Evolutionary conservation across 108 stramenopile species (phyloP).

Genomic region (Conticribra weissflogii): DNA sequence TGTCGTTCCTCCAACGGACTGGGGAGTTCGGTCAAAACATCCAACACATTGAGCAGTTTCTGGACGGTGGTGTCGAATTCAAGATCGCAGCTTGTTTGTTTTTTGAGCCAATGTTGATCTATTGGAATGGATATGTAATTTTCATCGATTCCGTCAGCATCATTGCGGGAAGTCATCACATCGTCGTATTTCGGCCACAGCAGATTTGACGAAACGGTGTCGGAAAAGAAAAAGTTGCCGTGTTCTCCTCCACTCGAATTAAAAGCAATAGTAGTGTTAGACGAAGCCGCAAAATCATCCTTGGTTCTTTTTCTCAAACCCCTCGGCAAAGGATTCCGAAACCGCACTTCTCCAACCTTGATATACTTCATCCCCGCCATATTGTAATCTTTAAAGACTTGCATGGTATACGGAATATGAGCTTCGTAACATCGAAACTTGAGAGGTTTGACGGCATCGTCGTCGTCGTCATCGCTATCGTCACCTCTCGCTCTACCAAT

Average conservation of each 20-base stretch:
- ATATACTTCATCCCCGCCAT: conserved; percentile 84
- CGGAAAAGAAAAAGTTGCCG: conserved; percentile 27
- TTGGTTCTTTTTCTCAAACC: conserved; percentile 38
- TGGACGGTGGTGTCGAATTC: conserved; percentile 78
- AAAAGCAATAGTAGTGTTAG: background rate
- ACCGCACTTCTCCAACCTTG: conserved; percentile 60
- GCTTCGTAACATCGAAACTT: conserved; percentile 88
- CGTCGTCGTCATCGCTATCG: conserved; percentile 16
- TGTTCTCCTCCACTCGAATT: conserved; percentile 9
- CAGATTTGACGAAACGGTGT: conserved; percentile 24
- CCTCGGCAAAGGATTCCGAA: conserved; percentile 61
- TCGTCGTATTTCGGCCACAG: conserved; percentile 40
- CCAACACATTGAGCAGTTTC: conserved; percentile 67
- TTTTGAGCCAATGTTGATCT: conserved; percentile 45
- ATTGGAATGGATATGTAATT: too few species aligned
- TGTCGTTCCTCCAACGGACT: conserved; percentile 56
- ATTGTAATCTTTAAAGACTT: conserved; percentile 82
- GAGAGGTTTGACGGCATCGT: conserved; percentile 38
- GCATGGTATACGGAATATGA: conserved; percentile 92
- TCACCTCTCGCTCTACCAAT: background rate
- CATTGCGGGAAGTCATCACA: too few species aligned
- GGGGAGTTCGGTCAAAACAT: conserved; percentile 66
- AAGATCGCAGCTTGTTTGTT: conserved; percentile 75
- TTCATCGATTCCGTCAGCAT: too few species aligned
- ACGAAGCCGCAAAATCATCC: conserved; percentile 27